Base-by-base conservation (phyloP, 768 basidiomycete genomes). In the Baorangia bicolor region DNA sequence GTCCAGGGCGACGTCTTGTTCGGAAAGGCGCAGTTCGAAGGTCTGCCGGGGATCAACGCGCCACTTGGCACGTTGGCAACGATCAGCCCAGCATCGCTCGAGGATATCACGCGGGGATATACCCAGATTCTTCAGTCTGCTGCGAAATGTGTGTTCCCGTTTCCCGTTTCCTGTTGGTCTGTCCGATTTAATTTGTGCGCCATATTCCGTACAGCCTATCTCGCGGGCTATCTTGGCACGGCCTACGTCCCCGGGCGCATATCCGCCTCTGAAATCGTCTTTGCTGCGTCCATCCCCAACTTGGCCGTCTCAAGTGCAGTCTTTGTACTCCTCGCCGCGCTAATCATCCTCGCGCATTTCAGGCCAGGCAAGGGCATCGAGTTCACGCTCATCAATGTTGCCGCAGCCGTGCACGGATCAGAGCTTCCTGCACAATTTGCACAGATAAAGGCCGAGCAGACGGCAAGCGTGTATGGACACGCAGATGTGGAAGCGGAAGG, bases 201-300 rank as follows among this genome's bases (percentile, higher is more conserved):
- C 3, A 20, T 31, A 18, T 16, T 18, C 1, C 28, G 8, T 3
- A 25, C 12, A 66, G 65, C 62, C 10, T 66, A 64, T 47, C 56
- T 67, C 1, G 48, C 47, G 1, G 61, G 69, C 20, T 64, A 61
- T 38, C 56, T 71, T 7, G 64, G 70, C 12, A 63, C 57, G 0
- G 60, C 70, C 2, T 63, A 68, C 34, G 70, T 72, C n/a, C 69
- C 69, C 2, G 69, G 64, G n/a, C 62, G 63, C 3, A 34, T 70
- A 14, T 64, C 69, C 0, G 25, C 21, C n/a, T 40, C 56, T 3
- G 49, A 63, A 16, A 35, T 68, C 31, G 47, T 70, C 23, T 72
- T 71, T 23, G 63, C 62, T 2, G 49, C 66, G 3, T 66, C 69
- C 3, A 58, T 71, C 12, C 69, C 71, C 0, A 61, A 67, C 58